Conservation (phyloP, 1,284 basidiomycete species). For the Boletus mariae region DNA sequence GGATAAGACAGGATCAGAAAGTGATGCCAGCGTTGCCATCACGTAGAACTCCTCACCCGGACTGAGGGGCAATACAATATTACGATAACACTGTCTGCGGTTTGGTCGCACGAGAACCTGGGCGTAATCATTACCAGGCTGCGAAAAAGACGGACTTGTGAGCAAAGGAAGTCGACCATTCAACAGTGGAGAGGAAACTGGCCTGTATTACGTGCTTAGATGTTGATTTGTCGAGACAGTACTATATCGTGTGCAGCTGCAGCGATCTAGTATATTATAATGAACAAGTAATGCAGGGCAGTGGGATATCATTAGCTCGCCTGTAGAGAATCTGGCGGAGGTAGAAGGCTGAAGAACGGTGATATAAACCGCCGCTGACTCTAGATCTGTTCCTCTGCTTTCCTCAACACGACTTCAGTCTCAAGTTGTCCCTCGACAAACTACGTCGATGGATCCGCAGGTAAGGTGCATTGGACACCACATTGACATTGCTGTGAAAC, state of each 20-base stretch:
- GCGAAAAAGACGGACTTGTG: background rate
- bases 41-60: conserved; percentile 49
- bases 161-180: background rate
- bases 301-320: background rate
- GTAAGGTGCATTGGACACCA: background rate
- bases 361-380: background rate
- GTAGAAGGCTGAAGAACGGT: background rate
- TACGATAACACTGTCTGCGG: conserved; percentile 53
- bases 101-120: conserved; percentile 71
- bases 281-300: background rate
- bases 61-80: conserved; percentile 74
- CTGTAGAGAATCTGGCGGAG: background rate
- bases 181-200: background rate
- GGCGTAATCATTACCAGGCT: conserved; percentile 68
- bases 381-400: background rate
- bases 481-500: conserved; percentile 1
- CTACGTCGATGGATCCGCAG: conserved; percentile 44
- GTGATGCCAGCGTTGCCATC: conserved; percentile 8
- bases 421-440: background rate
- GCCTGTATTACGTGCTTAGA: background rate
- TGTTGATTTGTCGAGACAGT: background rate
- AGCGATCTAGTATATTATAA: background rate
- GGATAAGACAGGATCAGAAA: conserved; percentile 19
- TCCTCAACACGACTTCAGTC: background rate
- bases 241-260: background rate